Evolutionary conservation across 1,284 basidiomycete genomes (phyloP), one percentile per base, ranked within the genome.

Genomic region (Pyrrhoderma noxium): DNA sequence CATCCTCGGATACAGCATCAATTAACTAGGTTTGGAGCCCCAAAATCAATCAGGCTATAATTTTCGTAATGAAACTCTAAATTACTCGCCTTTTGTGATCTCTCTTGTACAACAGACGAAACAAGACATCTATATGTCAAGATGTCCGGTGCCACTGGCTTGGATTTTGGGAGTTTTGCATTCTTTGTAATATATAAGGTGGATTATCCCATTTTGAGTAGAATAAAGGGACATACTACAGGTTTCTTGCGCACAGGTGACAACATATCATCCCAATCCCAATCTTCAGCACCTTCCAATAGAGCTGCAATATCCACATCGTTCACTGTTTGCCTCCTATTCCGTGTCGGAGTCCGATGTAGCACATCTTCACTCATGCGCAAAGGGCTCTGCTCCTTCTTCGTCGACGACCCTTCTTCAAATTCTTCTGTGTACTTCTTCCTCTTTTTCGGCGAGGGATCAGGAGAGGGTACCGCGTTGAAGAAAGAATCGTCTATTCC

Each of bases 271-370:
- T 73, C 65, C 71, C 77, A 74, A 53, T 80, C 75, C 79, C 75
- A 76, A 23, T 67, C 67, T 47, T 80, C 79, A 0, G 75, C 76
- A 1, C 78, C 80, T 45, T 79, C 71, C 8, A 79, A 60, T 9
- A 81, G 67, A 9, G 64, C 57, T 0, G 61, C 61, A 40, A 77
- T 58, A 52, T 77, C 71, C 8, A 67, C 49, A 48, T 71, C 68
- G 4, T 60, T 57, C 35, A 59, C 16, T 14, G 18, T 14, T 54
- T 44, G 35, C n/a, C 51, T 27, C 41, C 48, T 44, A 47, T 49
- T 54, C 62, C 66, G 34, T 27, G 23, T 27, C 16, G 41, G 48
- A 13, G 43, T n/a, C 8, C 23, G 23, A 22, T 35, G 19, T 19
- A 18, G 16, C 8, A 2, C 25, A 41, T 25, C n/a, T 14, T 16